A percentile compares a stretch with the other conserved stretches of the same genome.
These are phyloP conservation scores for Grigorovia transvaalensis DNA, from an alignment of 805 yeast genomes.

Conservation along the genomic window DNA sequence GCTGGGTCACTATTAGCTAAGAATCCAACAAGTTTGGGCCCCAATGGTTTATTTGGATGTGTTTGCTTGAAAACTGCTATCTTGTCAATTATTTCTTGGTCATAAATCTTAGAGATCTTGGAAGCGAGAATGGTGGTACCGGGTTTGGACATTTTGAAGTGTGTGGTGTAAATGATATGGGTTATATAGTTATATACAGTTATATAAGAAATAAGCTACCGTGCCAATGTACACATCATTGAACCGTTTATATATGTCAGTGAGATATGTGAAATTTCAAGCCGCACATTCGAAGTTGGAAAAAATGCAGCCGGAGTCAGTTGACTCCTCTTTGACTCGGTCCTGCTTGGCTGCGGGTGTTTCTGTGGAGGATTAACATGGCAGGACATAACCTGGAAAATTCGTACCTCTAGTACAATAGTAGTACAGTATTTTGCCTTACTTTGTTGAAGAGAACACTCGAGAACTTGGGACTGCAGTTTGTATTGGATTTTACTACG, in stretches of 20 bases:
- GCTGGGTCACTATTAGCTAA: slow-evolving; percentile 92
- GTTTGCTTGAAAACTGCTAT: slow-evolving; percentile 36
- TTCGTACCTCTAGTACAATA: too few relatives aligned
- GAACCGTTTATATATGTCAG: not conserved
- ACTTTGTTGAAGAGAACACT: too few relatives aligned
- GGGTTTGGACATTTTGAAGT: slow-evolving; percentile 23
- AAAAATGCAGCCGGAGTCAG: not conserved
- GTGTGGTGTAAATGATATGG: not conserved
- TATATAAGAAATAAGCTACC: too few relatives aligned
- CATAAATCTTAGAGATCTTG: slow-evolving; percentile 71
- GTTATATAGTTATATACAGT: too few relatives aligned
- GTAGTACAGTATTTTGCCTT: too few relatives aligned
- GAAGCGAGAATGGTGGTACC: slow-evolving; percentile 83
- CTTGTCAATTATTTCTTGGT: slow-evolving; percentile 55
- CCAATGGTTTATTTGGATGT: slow-evolving; percentile 25
- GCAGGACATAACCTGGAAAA: too few relatives aligned
- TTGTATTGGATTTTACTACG: too few relatives aligned
- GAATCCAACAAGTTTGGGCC: slow-evolving; percentile 81
- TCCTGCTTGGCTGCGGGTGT: not conserved
- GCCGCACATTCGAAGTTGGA: not conserved
- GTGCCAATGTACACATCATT: too few relatives aligned
- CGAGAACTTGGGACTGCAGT: too few relatives aligned
- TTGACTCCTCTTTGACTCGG: not conserved
- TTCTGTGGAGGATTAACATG: not conserved
- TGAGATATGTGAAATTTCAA: not conserved